phyloP scores from a whole-genome alignment of 2,329 filamentous ascomycete genomes.

The Verruconis gallopava region DNA sequence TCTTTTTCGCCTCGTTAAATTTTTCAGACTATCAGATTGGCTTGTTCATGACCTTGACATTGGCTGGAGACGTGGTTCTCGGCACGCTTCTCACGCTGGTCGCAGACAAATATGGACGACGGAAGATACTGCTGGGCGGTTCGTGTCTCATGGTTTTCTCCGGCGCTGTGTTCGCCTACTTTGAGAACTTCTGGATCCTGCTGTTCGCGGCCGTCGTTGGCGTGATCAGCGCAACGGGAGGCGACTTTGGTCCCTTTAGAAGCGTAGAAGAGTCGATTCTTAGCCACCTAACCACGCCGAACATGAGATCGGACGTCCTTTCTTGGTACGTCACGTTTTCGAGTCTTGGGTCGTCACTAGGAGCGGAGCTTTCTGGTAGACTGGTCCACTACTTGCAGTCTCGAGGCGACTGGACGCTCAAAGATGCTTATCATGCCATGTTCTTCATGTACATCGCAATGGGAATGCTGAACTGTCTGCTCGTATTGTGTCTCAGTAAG shows the following conservation, averaged over 20 bases:
- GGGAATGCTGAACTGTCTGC: constrained; percentile 8
- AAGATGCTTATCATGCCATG: constrained; percentile 9
- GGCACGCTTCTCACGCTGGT: constrained; percentile 24
- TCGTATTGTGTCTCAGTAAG: neutral
- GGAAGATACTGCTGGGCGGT: constrained; percentile 22
- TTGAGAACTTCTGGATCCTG: constrained; percentile 20
- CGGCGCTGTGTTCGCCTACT: constrained; percentile 23
- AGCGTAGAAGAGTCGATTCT: constrained; percentile 27
- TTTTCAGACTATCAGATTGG: constrained; percentile 26
- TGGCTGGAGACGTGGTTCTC: constrained; percentile 26
- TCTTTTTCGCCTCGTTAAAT: constrained; percentile 23
- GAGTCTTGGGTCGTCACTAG: constrained; percentile 17
- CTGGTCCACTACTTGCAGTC: constrained; percentile 7
- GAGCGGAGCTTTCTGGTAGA: constrained; percentile 8
- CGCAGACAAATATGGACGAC: constrained; percentile 23
- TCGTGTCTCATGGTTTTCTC: constrained; percentile 23
- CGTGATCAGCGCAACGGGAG: constrained; percentile 26
- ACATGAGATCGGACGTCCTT: constrained; percentile 23
- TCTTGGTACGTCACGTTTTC: constrained; percentile 28
- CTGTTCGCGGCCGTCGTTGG: constrained; percentile 25
- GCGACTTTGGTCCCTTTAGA: constrained; percentile 29
- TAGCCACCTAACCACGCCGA: constrained; percentile 23
- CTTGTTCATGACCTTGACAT: constrained; percentile 28
- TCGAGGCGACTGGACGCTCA: constrained; percentile 3
- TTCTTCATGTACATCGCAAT: constrained; percentile 11